Percentiles rank a stretch among this genome's conserved stretches.
Evolutionary conservation across 306 rosid species (phyloP).

Genomic region (Quillaja saponaria): DNA sequence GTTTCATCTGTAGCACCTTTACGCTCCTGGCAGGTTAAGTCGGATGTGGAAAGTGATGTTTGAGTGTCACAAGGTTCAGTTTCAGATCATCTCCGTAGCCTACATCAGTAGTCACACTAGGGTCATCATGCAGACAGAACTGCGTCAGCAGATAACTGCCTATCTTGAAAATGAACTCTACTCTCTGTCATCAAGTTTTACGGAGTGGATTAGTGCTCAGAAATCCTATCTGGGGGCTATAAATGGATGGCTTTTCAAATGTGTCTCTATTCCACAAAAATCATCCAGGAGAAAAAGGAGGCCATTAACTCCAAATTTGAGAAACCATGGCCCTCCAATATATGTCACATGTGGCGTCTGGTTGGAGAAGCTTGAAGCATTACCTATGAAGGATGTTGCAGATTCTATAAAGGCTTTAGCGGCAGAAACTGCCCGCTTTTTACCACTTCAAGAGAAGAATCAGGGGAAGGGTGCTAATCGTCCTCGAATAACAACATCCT

Average conservation of each 20-base stretch:
- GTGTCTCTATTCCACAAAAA: slow-evolving; percentile 51
- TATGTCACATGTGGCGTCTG: slow-evolving; percentile 60
- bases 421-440: slow-evolving; percentile 52
- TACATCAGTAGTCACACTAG: slow-evolving; percentile 51
- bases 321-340: slow-evolving; percentile 64
- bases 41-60: slow-evolving; percentile 95
- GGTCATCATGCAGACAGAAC: slow-evolving; percentile 61
- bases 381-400: slow-evolving; percentile 54
- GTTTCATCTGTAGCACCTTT: slow-evolving; percentile 33
- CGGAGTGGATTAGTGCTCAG: slow-evolving; percentile 84
- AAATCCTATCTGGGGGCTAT: slow-evolving; percentile 66
- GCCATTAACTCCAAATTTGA: slow-evolving; percentile 22
- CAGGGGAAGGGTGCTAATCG: slow-evolving; percentile 46
- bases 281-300: slow-evolving; percentile 56
- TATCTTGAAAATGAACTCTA: slow-evolving; percentile 74
- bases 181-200: slow-evolving; percentile 57
- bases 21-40: slow-evolving; percentile 53
- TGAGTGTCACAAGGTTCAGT: slow-evolving; percentile 84
- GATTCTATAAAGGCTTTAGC: slow-evolving; percentile 69
- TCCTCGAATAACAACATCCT: slow-evolving; percentile 35
- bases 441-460: slow-evolving; percentile 73
- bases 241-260: slow-evolving; percentile 75
- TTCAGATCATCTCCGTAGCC: slow-evolving; percentile 60
- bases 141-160: slow-evolving; percentile 57
- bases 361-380: slow-evolving; percentile 46